Evolutionary conservation across 257 asterid species (phyloP).

Genomic region (Marsdenia floribunda): DNA sequence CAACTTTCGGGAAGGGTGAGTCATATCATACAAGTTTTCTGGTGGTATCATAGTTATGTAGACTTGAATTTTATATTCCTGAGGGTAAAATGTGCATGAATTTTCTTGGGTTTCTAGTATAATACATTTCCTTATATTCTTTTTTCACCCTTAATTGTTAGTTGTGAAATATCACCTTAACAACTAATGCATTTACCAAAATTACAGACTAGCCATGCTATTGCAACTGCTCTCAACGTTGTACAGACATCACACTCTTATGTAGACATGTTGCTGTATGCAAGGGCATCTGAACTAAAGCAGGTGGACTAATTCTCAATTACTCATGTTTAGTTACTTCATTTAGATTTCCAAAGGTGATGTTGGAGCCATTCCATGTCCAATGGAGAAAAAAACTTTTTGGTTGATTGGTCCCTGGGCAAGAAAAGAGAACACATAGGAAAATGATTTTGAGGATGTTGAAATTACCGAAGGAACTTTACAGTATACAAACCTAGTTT

Average conservation of each 20-base stretch:
- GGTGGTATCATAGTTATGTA: conserved; percentile 12
- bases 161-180: conserved; percentile 8
- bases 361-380: neutral
- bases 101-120: neutral
- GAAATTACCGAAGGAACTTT: neutral
- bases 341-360: neutral
- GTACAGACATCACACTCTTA: conserved; percentile 76
- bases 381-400: no score
- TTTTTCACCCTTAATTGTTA: neutral
- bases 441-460: neutral
- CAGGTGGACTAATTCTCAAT: conserved; percentile 42
- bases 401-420: conserved; percentile 6
- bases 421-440: neutral
- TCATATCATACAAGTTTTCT: conserved; percentile 5
- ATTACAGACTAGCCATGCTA: conserved; percentile 69
- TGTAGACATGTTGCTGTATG: conserved; percentile 72
- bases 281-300: conserved; percentile 69
- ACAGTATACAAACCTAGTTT: neutral
- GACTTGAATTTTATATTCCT: neutral
- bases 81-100: neutral
- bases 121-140: neutral
- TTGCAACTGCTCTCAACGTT: conserved; percentile 82
- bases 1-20: conserved; percentile 80
- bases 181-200: conserved; percentile 13
- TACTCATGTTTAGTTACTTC: neutral